These are phyloP conservation scores for Dendrobium officinale DNA, from an alignment of 106 monocot species.

Conservation along the genomic window DNA sequence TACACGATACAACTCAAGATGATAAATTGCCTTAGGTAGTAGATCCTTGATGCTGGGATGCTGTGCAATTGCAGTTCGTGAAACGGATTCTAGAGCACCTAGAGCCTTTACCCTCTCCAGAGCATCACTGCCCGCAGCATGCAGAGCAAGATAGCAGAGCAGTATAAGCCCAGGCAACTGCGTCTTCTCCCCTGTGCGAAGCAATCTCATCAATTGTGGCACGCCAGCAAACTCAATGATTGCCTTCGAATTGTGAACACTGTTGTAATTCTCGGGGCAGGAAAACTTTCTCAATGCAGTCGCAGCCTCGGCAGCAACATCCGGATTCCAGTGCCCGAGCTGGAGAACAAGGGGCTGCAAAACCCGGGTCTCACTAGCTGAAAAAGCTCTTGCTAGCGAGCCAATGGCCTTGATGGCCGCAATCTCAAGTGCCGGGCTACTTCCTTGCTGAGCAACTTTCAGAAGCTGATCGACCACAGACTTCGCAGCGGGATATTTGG, in stretches of 20 bases:
- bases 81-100: conserved; percentile 23
- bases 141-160: conserved; percentile 38
- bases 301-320: conserved; percentile 41
- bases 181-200: conserved; percentile 36
- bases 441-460: conserved; percentile 18
- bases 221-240: conserved; percentile 46
- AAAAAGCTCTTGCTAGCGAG: conserved; percentile 42
- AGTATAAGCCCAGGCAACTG: conserved; percentile 42
- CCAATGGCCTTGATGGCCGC: conserved; percentile 49
- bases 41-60: conserved; percentile 38
- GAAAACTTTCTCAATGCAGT: conserved; percentile 47
- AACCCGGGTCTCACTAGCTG: conserved; percentile 39
- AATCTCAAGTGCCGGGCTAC: conserved; percentile 25
- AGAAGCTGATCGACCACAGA: conserved; percentile 56
- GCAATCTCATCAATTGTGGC: conserved; percentile 29
- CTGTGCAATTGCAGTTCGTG: conserved; percentile 22
- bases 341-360: conserved; percentile 39
- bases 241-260: conserved; percentile 45
- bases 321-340: conserved; percentile 43
- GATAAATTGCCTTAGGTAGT: conserved; percentile 39
- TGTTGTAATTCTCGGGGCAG: conserved; percentile 40
- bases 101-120: conserved; percentile 29
- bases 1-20: conserved; percentile 44
- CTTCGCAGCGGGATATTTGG: conserved; percentile 49
- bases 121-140: conserved; percentile 39